Evolutionary conservation across 805 yeast species (phyloP), one percentile per base, ranked within the genome.

Genomic region (Barnettozyma vustinii): DNA sequence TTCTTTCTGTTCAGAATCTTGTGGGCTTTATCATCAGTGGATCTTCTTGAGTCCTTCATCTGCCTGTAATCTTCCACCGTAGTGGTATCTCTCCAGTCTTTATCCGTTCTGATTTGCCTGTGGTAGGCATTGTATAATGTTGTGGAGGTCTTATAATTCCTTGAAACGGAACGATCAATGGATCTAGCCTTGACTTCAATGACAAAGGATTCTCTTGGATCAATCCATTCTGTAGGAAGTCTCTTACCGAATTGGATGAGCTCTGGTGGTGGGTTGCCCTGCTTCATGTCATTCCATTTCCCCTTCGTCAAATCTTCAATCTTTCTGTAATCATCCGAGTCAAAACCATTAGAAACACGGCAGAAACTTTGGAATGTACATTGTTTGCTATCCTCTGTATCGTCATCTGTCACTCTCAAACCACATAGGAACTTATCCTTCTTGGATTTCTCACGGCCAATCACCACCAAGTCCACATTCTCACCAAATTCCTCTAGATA

Each of bases 401-500:
- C 70, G 1, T 68, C 66, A 5, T 69, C 73, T 4, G 64, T 64
- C 41, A 74, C 75, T 23, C 83, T 67, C 12, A 91, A 62, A 0
- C 94, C 97, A 65, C 96, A 85, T 51, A 87, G 72, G 57, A 77
- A 87, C 10, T 88, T 75, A 37, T 69, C 72, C 43, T 92, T 92
- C 20, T 77, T 74, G 0, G 88, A 89, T 16, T 81, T 81, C 48
- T 79, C 81, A 48, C 82, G 84, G 0, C 97, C 99, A 49, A 91
- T 81, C 0, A 92, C 77, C 3, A 82, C 71, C 43, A 90, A 63
- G 64, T 92, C 98, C 52, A 90, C 70, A 58, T 87, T 86, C 54
- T 90, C 96, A 9, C 96, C 96, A 64, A 86, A 85, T 50, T 84
- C 88, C 48, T 81, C 84, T 46, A 90, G 69, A 60, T 90, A 91